Percentiles rank a stretch among this genome's conserved stretches.
phyloP scores from a whole-genome alignment of 495 filamentous ascomycete species.

The Platismatia glauca region DNA sequence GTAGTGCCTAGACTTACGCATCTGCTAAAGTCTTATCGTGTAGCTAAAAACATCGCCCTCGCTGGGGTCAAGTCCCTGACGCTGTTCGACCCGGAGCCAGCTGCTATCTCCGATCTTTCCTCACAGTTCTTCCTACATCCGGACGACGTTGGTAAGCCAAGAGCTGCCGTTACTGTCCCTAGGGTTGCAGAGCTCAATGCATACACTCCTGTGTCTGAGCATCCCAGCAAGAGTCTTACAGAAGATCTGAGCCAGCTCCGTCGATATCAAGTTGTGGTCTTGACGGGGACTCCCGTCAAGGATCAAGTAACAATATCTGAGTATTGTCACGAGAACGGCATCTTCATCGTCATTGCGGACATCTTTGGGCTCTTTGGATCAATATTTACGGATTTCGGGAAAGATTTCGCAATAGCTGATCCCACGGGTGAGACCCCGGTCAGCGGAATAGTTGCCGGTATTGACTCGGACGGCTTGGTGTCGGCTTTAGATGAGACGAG shows the following conservation, averaged over 20 bases:
- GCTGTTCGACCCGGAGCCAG: slow-evolving; percentile 74
- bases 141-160: slow-evolving; percentile 84
- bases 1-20: neutral
- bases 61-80: slow-evolving; percentile 89
- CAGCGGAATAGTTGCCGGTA: slow-evolving; percentile 83
- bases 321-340: slow-evolving; percentile 86
- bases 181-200: slow-evolving; percentile 91
- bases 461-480: slow-evolving; percentile 81
- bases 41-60: slow-evolving; percentile 95
- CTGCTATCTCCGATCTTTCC: slow-evolving; percentile 75
- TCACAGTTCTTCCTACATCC: slow-evolving; percentile 91
- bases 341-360: slow-evolving; percentile 78
- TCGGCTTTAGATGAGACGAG: slow-evolving; percentile 92
- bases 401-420: slow-evolving; percentile 83
- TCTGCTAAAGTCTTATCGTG: slow-evolving; percentile 11
- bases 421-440: slow-evolving; percentile 80
- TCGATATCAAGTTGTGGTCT: slow-evolving; percentile 83
- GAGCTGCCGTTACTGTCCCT: slow-evolving; percentile 77
- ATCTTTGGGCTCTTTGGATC: slow-evolving; percentile 90
- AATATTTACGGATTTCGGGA: slow-evolving; percentile 96
- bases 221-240: slow-evolving; percentile 54
- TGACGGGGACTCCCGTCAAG: slow-evolving; percentile 72
- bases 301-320: slow-evolving; percentile 77
- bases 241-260: slow-evolving; percentile 68
- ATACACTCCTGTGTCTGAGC: slow-evolving; percentile 80